Base-by-base conservation (phyloP, 805 yeast species). In the Starmerella apicola region DNA sequence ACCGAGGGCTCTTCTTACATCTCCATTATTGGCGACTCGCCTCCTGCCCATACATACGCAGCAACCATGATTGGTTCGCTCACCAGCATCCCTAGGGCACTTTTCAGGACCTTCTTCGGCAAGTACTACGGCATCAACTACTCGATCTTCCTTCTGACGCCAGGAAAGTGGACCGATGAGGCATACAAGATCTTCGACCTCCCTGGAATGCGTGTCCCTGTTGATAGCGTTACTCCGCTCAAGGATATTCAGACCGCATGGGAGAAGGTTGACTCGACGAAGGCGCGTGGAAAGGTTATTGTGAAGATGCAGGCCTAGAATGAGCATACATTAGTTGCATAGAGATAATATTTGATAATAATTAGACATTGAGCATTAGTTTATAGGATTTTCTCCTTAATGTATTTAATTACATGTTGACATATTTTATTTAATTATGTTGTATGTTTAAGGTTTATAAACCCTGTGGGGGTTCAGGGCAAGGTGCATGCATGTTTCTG, bases 211-310 rank as follows among this genome's bases (percentile, higher is more conserved):
- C 56, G 59, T 34, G 62, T 74, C 4, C 57, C 63, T 4, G 63
- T 81, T 37, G 88, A 81, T 53, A 65, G 76, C 6, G 68, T 67
- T 28, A 67, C 62, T 45, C 54, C 64, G 10, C 65, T 77, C 44
- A 68, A 62, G 2, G 70, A 79, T 19, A 70, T 57, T 45, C 46
- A 66, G 34, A 55, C 62, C 8, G 91, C 84, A 1, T 55, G 70
- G 35, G 70, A 69, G 6, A 63, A 62, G 46, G 54, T 78, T 23
- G 56, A 56, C 12, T 56, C 66, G 24, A 69, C 72, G 40, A 63
- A 57, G 34, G 75, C 78, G 6, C 71, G 68, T 41, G 95, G 94
- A 28, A 83, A 83, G 58, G 62, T 80, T 36, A 68, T 83, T n/a
- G 39, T 74, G 26, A 50, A 51, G 41, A n/a, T n/a, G n/a, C n/a